A percentile compares a stretch with the other conserved stretches of the same genome.
These are phyloP conservation scores for Kondoa malvinella DNA, from an alignment of 768 basidiomycete genomes.

Conservation along the genomic window DNA sequence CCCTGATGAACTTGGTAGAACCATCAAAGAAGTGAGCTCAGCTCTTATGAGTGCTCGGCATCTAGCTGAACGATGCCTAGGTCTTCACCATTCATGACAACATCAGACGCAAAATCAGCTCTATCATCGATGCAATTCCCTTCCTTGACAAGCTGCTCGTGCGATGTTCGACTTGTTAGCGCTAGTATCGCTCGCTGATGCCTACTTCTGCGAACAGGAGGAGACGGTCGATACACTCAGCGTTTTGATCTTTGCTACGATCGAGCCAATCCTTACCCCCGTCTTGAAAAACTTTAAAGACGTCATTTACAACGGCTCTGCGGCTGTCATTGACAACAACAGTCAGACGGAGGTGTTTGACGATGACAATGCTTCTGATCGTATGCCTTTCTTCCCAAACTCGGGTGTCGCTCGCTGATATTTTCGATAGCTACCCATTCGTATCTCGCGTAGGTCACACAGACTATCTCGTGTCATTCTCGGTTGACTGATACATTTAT, in stretches of 20 bases:
- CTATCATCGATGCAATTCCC: background rate
- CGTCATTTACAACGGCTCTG: constrained; percentile 47
- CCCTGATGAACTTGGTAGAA: background rate
- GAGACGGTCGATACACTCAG: constrained; percentile 17
- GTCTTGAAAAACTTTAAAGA: constrained; percentile 48
- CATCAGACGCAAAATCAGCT: background rate
- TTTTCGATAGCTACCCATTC: too few relatives aligned
- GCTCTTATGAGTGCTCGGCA: background rate
- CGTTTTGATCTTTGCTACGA: constrained; percentile 68
- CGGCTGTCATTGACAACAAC: constrained; percentile 32
- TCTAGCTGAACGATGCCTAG: background rate
- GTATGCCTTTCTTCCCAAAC: too few relatives aligned
- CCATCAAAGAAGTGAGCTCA: background rate
- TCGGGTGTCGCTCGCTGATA: too few relatives aligned
- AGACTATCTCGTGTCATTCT: too few relatives aligned
- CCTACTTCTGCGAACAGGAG: too few relatives aligned
- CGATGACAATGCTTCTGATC: background rate
- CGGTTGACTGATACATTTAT: too few relatives aligned
- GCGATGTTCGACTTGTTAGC: too few relatives aligned
- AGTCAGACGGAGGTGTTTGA: constrained; percentile 25
- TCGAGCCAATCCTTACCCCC: constrained; percentile 74
- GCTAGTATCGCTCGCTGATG: too few relatives aligned
- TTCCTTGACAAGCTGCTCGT: background rate
- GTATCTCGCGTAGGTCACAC: too few relatives aligned
- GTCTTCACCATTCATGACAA: background rate